These are phyloP conservation scores for Xylaria sp. DNA, from an alignment of 2,329 filamentous ascomycete genomes.

Conservation along the genomic window DNA sequence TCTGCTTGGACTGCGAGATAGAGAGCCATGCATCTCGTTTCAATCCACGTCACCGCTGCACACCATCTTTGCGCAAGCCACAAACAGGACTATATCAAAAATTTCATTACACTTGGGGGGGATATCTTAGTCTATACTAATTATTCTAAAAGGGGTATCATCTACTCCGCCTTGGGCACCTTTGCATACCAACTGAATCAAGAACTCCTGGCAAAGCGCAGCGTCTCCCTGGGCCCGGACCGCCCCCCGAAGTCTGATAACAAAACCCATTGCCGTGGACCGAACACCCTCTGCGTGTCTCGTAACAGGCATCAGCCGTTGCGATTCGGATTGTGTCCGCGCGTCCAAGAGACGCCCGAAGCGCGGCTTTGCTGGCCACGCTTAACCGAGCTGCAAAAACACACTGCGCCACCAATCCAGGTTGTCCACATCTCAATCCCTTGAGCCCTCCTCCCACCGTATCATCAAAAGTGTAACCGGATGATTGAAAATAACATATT, in stretches of 20 bases:
- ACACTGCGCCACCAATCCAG: constrained; percentile 22
- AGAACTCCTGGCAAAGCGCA: constrained; percentile 17
- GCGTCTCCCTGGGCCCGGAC: constrained; percentile 17
- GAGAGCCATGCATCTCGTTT: constrained; percentile 16
- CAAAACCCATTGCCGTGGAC: constrained; percentile 15
- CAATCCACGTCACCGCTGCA: constrained; percentile 25
- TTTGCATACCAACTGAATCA: constrained; percentile 29
- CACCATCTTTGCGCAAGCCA: constrained; percentile 25
- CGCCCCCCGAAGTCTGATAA: constrained; percentile 11
- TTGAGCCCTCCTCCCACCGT: constrained; percentile 9
- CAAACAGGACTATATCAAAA: constrained; percentile 6
- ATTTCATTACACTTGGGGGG: constrained; percentile 11
- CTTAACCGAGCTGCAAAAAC: constrained; percentile 28
- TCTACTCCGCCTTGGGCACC: constrained; percentile 35
- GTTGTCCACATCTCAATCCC: constrained; percentile 14
- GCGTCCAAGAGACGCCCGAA: constrained; percentile 8
- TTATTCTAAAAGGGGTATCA: constrained; percentile 37
- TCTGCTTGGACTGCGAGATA: constrained; percentile 10
- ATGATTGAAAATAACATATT: constrained; percentile 75
- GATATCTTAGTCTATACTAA: constrained; percentile 30
- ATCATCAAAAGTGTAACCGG: constrained; percentile 58
- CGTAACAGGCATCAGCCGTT: neutral
- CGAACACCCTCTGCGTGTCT: constrained; percentile 8
- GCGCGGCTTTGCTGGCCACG: constrained; percentile 21
- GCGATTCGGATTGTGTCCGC: constrained; percentile 19